Conservation (phyloP, 2,329 filamentous ascomycete genomes). For the Clarireedia paspali region DNA sequence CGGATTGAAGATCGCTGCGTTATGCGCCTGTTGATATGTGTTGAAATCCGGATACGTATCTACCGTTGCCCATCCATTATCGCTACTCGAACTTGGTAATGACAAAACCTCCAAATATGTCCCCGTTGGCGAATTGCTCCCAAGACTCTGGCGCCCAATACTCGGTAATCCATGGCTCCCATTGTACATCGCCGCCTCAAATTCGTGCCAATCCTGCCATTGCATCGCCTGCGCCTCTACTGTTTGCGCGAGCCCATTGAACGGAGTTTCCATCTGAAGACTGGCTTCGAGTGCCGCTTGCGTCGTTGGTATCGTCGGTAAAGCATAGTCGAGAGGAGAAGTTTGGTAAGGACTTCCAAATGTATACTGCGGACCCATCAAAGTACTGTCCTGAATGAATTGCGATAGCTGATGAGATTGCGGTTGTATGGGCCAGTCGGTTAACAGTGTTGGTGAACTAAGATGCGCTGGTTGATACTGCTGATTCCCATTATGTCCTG, state of each 20-base stretch:
- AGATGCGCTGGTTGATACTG: conserved; percentile 35
- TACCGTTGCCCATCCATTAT: conserved; percentile 80
- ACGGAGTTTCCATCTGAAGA: conserved; percentile 55
- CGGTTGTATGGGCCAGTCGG: conserved; percentile 50
- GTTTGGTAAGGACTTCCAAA: conserved; percentile 27
- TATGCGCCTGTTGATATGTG: conserved; percentile 52
- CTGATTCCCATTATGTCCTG: conserved; percentile 36
- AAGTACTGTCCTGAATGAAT: conserved; percentile 27
- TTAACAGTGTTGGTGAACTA: conserved; percentile 41
- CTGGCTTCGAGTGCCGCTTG: conserved; percentile 55
- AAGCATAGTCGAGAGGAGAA: conserved; percentile 26
- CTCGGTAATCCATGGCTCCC: conserved; percentile 39
- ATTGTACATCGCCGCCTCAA: conserved; percentile 59
- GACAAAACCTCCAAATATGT: conserved; percentile 83
- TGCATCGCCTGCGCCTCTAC: conserved; percentile 50
- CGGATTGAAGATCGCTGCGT: conserved; percentile 74
- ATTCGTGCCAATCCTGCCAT: conserved; percentile 74
- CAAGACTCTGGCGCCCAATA: conserved; percentile 40
- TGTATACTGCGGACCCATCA: conserved; percentile 29
- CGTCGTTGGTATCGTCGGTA: conserved; percentile 47
- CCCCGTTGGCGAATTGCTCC: conserved; percentile 64
- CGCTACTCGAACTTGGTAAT: conserved; percentile 68
- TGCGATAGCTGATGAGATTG: conserved; percentile 28
- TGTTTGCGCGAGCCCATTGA: conserved; percentile 49
- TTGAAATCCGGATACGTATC: conserved; percentile 70